A percentile compares a stretch with the other conserved stretches of the same genome.
These are phyloP conservation scores for Claviceps pusilla DNA, from an alignment of 2,329 filamentous ascomycete species.

Conservation along the genomic window DNA sequence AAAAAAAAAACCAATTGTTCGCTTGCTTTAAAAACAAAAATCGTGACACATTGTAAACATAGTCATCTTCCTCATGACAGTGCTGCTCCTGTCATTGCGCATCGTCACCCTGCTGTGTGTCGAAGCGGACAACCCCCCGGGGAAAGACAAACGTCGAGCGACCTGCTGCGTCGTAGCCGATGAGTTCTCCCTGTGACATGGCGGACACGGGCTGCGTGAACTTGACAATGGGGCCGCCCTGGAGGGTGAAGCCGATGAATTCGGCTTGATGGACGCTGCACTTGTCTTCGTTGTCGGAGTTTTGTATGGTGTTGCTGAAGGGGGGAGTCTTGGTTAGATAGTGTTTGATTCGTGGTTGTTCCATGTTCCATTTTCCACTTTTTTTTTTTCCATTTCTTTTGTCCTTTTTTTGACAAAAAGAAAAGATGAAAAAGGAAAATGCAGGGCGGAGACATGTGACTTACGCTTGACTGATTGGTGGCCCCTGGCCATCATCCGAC, in stretches of 20 bases:
- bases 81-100: background rate
- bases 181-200: constrained; percentile 18
- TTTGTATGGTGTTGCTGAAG: constrained; percentile 22
- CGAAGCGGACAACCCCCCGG: constrained; percentile 19
- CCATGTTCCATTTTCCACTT: too few species aligned
- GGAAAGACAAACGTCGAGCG: constrained; percentile 25
- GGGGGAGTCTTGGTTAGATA: background rate
- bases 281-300: constrained; percentile 18
- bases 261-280: constrained; percentile 19
- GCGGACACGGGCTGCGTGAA: constrained; percentile 22
- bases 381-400: background rate
- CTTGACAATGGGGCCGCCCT: constrained; percentile 31
- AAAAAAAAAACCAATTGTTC: background rate
- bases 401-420: background rate
- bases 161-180: constrained; percentile 21
- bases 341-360: too few species aligned
- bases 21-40: background rate
- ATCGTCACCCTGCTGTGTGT: constrained; percentile 9
- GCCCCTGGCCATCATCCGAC: constrained; percentile 12
- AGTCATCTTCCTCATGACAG: too few species aligned
- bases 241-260: constrained; percentile 30
- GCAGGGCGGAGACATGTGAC: constrained; percentile 5
- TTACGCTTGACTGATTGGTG: constrained; percentile 30
- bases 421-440: background rate
- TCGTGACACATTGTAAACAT: too few species aligned